Conservation (phyloP, 352 stramenopile species). For the Pythium angustatum region DNA sequence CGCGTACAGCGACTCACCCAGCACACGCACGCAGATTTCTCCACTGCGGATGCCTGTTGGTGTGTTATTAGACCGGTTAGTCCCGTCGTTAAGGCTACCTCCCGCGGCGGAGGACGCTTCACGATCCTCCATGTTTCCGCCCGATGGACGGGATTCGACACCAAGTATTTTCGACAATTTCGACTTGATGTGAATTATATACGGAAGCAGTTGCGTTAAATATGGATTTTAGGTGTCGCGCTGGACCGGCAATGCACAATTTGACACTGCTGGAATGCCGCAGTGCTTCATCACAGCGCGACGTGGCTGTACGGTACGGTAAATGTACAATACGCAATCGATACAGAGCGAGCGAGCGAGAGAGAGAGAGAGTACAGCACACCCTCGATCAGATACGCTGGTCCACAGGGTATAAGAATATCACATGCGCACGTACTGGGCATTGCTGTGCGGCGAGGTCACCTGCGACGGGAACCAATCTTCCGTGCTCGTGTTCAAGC, state of each 20-base stretch:
- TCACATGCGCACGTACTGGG: conserved; percentile 12
- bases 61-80: no score
- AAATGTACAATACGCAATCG: no score
- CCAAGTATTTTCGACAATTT: background rate
- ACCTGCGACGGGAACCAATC: background rate
- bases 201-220: background rate
- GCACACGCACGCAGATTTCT: conserved; percentile 49
- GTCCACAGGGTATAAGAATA: no score
- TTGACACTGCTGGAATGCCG: background rate
- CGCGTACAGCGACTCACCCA: conserved; percentile 19
- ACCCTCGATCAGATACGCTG: no score
- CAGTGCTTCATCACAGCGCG: background rate
- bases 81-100: no score
- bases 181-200: background rate
- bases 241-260: background rate
- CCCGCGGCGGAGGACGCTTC: no score
- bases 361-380: no score
- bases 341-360: no score
- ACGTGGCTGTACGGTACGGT: background rate
- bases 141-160: no score
- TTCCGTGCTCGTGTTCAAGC: conserved; percentile 13
- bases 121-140: background rate
- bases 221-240: background rate
- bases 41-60: conserved; percentile 44
- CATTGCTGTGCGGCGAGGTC: background rate